Evolutionary conservation across 2,329 filamentous ascomycete genomes (phyloP), one percentile per base, ranked within the genome.

Genomic region (Pseudocercospora fijiensis): DNA sequence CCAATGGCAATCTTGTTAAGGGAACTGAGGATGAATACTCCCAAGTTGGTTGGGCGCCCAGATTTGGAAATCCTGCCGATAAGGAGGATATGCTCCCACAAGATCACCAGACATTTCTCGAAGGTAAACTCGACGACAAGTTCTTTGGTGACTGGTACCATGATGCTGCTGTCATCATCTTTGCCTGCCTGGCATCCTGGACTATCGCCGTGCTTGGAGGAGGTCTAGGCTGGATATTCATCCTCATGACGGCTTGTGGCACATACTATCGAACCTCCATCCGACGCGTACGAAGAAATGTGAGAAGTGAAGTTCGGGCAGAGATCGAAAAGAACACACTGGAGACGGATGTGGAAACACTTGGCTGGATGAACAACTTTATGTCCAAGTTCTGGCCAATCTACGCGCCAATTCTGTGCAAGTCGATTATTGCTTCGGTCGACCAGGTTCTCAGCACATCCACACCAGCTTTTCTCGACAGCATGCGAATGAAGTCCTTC

Each of bases 351-450:
- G 88, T 87, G 26, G 95, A 99, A 79, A 95, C 90, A 62, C 82
- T 99, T 56, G 95, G 99, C 78, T 99, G 95, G 95, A 98, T 99
- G 78, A 99, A 99, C 83, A 96, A 92, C 71, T 99, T 99, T 80
- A 77, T 99, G 72, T 88, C 96, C 79, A 99, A 99, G 77, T 99
- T 99, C 81, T 99, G 95, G 95, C 95, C 95, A 66, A 99, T 99
- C 73, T 98, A 96, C 76, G 92, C 95, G 61, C 95, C 95, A 0
- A 91, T 98, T 9, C 85, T 99, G 11, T 94, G 92, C 65, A 88
- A 95, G 70, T 96, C 92, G 22, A 90, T 99, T 72, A 90, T 98
- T 78, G 92, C 88, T 76, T 92, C 93, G 0, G 95, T 98, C 55
- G 95, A 99, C 74, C 95, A 98, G 80, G 92, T 99, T 57, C 83